phyloP scores from a whole-genome alignment of 164 flowering plant species.

The Akebia trifoliata region DNA sequence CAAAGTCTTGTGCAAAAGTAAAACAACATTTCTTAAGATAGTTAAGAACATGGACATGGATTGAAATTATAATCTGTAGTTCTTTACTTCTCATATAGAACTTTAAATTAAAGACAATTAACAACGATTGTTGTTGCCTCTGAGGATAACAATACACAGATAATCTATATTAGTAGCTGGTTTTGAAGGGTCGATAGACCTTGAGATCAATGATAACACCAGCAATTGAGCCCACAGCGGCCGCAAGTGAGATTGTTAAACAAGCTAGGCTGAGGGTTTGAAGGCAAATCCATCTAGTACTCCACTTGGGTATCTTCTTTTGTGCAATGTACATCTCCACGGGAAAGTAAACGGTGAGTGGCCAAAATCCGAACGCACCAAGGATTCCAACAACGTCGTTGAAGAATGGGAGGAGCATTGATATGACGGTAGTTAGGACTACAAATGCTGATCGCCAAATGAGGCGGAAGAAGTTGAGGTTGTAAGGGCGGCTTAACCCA shows the following conservation, averaged over 20 bases:
- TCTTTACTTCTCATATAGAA: too few species aligned
- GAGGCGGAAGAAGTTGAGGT: slow-evolving; percentile 50
- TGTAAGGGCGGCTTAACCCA: slow-evolving; percentile 27
- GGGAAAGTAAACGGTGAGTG: slow-evolving; percentile 68
- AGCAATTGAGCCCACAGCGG: slow-evolving; percentile 59
- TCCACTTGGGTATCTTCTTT: slow-evolving; percentile 54
- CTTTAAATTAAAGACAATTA: too few species aligned
- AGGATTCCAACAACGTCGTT: slow-evolving; percentile 61
- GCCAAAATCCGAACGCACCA: slow-evolving; percentile 77
- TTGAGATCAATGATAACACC: slow-evolving; percentile 46
- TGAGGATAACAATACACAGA: too few species aligned
- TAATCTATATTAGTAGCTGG: slow-evolving; percentile 32
- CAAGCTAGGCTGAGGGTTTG: slow-evolving; percentile 54
- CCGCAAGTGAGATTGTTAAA: slow-evolving; percentile 48
- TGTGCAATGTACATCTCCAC: slow-evolving; percentile 70
- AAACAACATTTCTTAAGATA: too few species aligned
- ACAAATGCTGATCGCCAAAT: slow-evolving; percentile 58
- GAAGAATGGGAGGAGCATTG: slow-evolving; percentile 80
- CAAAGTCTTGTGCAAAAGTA: too few species aligned
- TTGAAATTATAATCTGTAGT: too few species aligned
- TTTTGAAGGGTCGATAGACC: slow-evolving; percentile 39
- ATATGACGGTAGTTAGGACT: slow-evolving; percentile 44
- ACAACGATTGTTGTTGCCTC: too few species aligned
- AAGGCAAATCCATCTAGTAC: slow-evolving; percentile 53
- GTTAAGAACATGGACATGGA: too few species aligned